These are phyloP conservation scores for Neurospora sp. DNA, from an alignment of 495 filamentous ascomycete genomes.

Conservation along the genomic window DNA sequence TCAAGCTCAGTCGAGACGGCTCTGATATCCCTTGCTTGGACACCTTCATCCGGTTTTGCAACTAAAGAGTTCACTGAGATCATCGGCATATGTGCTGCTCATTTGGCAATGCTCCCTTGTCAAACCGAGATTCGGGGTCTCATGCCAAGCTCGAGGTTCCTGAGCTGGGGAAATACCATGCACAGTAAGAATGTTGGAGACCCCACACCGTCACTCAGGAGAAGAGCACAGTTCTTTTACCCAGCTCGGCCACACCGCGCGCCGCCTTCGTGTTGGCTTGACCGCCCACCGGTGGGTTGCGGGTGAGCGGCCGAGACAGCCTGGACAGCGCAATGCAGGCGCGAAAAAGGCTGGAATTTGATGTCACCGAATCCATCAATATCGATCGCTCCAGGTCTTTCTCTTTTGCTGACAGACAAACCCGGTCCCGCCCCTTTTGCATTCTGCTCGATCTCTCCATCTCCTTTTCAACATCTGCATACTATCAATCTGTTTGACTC, in stretches of 20 bases:
- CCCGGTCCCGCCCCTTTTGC: neutral
- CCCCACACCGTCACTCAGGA: neutral
- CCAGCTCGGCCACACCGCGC: neutral
- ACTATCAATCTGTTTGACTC: neutral
- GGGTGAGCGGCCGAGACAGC: slow-evolving; percentile 7
- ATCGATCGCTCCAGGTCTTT: neutral
- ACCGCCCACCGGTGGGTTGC: neutral
- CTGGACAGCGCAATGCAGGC: neutral
- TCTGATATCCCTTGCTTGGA: neutral
- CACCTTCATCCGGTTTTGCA: neutral
- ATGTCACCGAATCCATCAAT: slow-evolving; percentile 10
- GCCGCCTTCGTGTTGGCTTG: neutral
- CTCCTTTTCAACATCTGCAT: neutral
- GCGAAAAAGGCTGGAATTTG: slow-evolving; percentile 12
- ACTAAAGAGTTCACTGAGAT: neutral
- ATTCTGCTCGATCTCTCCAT: neutral
- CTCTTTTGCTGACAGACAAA: slow-evolving; percentile 1
- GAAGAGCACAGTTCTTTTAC: neutral
- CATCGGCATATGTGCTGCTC: neutral
- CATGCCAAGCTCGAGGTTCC: neutral
- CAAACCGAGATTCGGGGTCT: neutral
- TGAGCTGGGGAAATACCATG: neutral
- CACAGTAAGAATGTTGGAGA: neutral
- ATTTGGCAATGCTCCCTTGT: neutral
- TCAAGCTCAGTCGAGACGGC: neutral